A percentile compares a stretch with the other conserved stretches of the same genome.
Evolutionary conservation across 2,329 filamentous ascomycete genomes (phyloP).

Genomic region (Hypoxylon sp.): DNA sequence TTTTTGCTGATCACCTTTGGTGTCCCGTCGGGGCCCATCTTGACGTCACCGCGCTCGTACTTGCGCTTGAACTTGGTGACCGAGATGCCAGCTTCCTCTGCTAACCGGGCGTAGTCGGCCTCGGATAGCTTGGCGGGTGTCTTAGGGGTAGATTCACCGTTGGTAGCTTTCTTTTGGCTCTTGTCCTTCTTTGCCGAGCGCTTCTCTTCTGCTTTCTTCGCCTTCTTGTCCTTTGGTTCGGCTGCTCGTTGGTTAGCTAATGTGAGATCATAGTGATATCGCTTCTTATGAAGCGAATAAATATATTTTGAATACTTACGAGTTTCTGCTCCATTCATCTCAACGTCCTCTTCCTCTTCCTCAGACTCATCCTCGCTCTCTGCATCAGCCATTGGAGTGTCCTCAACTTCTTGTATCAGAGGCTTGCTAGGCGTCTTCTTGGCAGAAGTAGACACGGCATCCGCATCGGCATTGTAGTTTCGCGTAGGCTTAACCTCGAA

Average conservation of each 20-base stretch:
- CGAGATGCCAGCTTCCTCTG: conserved; percentile 76
- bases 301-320: conserved; percentile 42
- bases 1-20: conserved; percentile 80
- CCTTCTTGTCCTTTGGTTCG: conserved; percentile 54
- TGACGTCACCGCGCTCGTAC: conserved; percentile 80
- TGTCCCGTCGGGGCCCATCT: conserved; percentile 73
- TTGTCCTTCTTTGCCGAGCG: conserved; percentile 59
- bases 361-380: conserved; percentile 62
- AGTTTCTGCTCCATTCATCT: conserved; percentile 54
- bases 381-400: conserved; percentile 58
- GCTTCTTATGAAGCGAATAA: conserved; percentile 9
- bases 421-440: conserved; percentile 57
- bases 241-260: conserved; percentile 50
- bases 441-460: conserved; percentile 74
- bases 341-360: conserved; percentile 56
- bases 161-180: conserved; percentile 45
- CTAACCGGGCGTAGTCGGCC: conserved; percentile 70
- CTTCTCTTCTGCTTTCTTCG: conserved; percentile 54
- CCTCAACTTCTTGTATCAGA: conserved; percentile 55
- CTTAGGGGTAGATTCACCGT: conserved; percentile 51
- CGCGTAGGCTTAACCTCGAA: conserved; percentile 92
- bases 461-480: conserved; percentile 95
- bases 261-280: conserved; percentile 38
- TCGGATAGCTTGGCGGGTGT: conserved; percentile 62
- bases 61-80: conserved; percentile 84